phyloP scores from a whole-genome alignment of 2,329 filamentous ascomycete genomes.

The Penicillium sp. region DNA sequence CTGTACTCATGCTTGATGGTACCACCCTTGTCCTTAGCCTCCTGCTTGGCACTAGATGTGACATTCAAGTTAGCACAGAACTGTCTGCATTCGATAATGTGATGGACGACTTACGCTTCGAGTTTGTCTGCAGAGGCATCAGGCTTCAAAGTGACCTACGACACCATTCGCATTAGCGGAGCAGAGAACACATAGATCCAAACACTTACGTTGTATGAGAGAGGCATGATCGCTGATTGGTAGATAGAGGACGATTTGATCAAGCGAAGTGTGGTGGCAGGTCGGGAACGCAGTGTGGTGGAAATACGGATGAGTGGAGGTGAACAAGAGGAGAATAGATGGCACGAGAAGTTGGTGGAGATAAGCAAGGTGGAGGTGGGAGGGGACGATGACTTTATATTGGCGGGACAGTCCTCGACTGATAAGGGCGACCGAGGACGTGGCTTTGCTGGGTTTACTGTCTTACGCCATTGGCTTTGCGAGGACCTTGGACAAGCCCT shows the following conservation, averaged over 20 bases:
- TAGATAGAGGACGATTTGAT: background rate
- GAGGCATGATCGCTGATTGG: constrained; percentile 35
- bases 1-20: constrained; percentile 81
- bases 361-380: constrained; percentile 16
- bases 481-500: constrained; percentile 10
- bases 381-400: constrained; percentile 14
- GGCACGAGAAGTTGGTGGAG: background rate
- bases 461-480: constrained; percentile 19
- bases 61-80: constrained; percentile 13
- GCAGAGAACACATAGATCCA: background rate
- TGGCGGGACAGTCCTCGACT: constrained; percentile 6
- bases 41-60: constrained; percentile 69
- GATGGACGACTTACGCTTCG: constrained; percentile 57
- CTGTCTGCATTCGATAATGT: background rate
- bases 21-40: constrained; percentile 74
- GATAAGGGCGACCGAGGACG: constrained; percentile 16
- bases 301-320: background rate
- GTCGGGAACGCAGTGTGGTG: background rate
- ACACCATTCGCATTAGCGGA: constrained; percentile 8
- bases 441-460: background rate
- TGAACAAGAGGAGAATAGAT: background rate
- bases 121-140: constrained; percentile 68
- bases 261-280: background rate
- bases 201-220: constrained; percentile 40
- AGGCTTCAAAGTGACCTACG: constrained; percentile 77